A percentile compares a stretch with the other conserved stretches of the same genome.
These are phyloP conservation scores for Tylopilus cervinicoccineus DNA, from an alignment of 768 basidiomycete species.

Conservation along the genomic window DNA sequence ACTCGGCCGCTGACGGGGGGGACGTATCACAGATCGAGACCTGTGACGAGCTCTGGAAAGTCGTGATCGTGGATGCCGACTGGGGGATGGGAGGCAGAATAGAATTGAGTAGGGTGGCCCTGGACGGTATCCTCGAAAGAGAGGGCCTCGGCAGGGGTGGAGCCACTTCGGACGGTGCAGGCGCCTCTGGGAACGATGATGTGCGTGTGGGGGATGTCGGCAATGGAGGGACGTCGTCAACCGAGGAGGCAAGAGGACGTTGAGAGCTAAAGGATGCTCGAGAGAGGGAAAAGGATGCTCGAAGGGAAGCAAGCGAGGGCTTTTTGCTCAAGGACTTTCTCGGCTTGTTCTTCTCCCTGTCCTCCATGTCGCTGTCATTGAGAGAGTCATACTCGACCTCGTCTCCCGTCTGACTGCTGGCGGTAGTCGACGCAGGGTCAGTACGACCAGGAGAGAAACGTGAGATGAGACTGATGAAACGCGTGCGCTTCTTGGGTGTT, in stretches of 20 bases:
- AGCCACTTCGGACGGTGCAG: not conserved
- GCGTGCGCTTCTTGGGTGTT: slow-evolving; percentile 28
- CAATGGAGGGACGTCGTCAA: slow-evolving; percentile 26
- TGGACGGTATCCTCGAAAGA: slow-evolving; percentile 24
- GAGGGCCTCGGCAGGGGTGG: slow-evolving; percentile 3
- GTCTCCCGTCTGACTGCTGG: not conserved
- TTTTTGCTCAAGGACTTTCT: slow-evolving; percentile 27
- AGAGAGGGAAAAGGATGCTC: slow-evolving; percentile 29
- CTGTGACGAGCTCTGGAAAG: slow-evolving; percentile 22
- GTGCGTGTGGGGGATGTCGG: slow-evolving; percentile 24
- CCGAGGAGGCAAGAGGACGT: slow-evolving; percentile 18
- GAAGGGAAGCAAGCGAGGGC: slow-evolving; percentile 28
- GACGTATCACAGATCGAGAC: slow-evolving; percentile 16
- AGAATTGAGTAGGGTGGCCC: slow-evolving; percentile 6
- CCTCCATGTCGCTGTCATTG: slow-evolving; percentile 22
- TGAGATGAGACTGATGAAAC: slow-evolving; percentile 31
- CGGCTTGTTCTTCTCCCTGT: slow-evolving; percentile 11
- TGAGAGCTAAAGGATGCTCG: slow-evolving; percentile 28
- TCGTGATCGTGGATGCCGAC: slow-evolving; percentile 25
- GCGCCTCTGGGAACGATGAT: slow-evolving; percentile 1
- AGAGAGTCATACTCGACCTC: slow-evolving; percentile 20
- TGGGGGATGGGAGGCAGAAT: slow-evolving; percentile 27
- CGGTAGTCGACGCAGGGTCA: slow-evolving; percentile 11
- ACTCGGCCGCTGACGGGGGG: slow-evolving; percentile 14
- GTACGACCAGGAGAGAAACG: slow-evolving; percentile 29